Evolutionary conservation across 805 yeast species (phyloP).

Genomic region (Wickerhamiella lipophila): DNA sequence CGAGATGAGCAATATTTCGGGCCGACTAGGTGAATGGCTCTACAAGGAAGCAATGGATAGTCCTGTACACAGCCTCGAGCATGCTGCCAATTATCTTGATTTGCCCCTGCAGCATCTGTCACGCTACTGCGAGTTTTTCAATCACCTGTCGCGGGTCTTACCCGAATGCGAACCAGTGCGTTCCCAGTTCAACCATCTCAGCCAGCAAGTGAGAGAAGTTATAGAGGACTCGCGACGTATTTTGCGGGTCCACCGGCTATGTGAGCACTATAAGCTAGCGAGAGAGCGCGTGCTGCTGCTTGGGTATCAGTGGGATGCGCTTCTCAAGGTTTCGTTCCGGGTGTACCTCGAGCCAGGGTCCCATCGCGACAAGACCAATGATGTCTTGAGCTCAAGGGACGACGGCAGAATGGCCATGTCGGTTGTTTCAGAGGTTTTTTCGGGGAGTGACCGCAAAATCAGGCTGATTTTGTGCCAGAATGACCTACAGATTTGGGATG

Average conservation of each 20-base stretch:
- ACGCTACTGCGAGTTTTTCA: conserved; percentile 15
- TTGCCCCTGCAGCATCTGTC: conserved; percentile 18
- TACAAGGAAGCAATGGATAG: conserved; percentile 7
- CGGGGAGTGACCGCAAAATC: not conserved
- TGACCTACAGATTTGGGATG: conserved; percentile 14
- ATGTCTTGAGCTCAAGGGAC: not conserved
- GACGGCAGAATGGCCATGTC: not conserved
- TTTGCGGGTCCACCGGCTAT: conserved; percentile 3
- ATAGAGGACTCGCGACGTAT: conserved; percentile 4
- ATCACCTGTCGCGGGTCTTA: not conserved
- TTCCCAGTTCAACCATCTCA: not conserved
- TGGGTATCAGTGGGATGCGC: conserved; percentile 13
- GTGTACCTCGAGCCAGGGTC: conserved; percentile 11
- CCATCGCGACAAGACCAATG: conserved; percentile 2
- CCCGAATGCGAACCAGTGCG: not conserved
- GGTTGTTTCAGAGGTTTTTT: conserved; percentile 12
- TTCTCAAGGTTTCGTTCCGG: conserved; percentile 8
- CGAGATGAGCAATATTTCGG: conserved; percentile 13
- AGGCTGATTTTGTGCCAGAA: conserved; percentile 5
- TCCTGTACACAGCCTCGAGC: conserved; percentile 14
- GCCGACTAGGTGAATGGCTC: conserved; percentile 18
- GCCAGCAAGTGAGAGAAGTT: not conserved
- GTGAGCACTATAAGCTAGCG: not conserved
- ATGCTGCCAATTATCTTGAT: conserved; percentile 17
- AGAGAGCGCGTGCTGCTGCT: not conserved